Base-by-base conservation (phyloP, 2,329 filamentous ascomycete species). In the Claviceps citrina region DNA sequence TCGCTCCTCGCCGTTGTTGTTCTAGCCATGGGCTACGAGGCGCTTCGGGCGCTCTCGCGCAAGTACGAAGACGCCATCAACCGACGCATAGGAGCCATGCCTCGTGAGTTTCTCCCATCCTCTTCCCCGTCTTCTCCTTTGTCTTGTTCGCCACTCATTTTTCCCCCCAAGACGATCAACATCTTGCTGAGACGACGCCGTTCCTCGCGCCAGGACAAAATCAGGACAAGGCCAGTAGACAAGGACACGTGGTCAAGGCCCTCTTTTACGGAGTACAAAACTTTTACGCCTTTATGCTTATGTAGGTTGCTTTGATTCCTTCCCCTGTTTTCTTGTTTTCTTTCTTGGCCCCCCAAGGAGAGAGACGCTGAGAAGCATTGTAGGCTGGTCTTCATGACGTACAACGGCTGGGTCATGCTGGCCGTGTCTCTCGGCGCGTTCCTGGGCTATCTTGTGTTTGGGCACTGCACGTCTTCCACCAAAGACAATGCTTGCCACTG, bases 331-430 rank as follows among this genome's bases (percentile, higher is more conserved):
- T 31, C 12, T 12, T 30, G 28, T 24, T 24, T 24, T 27, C n/a
- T n/a, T n/a, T n/a, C n/a, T n/a, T n/a, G n/a, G n/a, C n/a, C n/a
- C n/a, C n/a, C n/a, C n/a, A n/a, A n/a, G n/a, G n/a, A n/a, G n/a
- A n/a, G n/a, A n/a, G n/a, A n/a, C n/a, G 18, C 5, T 20, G 9
- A 5, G 4, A 4, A 25, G 8, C 8, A 7, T 9, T 26, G 10
- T 27, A 96, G 89, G 91, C 70, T 98, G 45, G 65, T 98, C 18
- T 98, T 98, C 63, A 98, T 98, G 91, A 98, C 91, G n/a, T 98
- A 98, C 65, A 98, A 98, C 54, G 91, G 91, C 42, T 93, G 84
- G 79, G 78, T 98, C 50, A 98, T 98, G 91, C 62, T 93, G 49
- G 75, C 89, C 3, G 87, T 96, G 13, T 82, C 82, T 1, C 66